Percentiles rank a stretch among this genome's conserved stretches.
Evolutionary conservation across 75 land plant genomes (phyloP).

Genomic region (Adiantum capillusveneris): DNA sequence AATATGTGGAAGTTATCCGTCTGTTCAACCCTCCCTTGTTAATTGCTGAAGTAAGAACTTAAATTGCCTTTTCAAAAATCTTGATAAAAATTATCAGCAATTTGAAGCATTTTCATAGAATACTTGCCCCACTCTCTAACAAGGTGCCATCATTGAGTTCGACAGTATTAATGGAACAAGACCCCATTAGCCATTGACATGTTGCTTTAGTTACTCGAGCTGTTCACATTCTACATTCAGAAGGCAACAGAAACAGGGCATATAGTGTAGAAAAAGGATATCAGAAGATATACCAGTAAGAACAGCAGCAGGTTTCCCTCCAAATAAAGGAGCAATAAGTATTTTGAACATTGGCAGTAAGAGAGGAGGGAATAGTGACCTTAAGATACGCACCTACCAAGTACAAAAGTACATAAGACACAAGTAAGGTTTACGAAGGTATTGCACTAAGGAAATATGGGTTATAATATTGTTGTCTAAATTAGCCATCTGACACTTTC

Average conservation of each 20-base stretch:
- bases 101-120: too few relatives aligned
- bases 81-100: too few relatives aligned
- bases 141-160: conserved; percentile 68
- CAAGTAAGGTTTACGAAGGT: too few relatives aligned
- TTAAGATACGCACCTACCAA: conserved; percentile 68
- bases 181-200: conserved; percentile 97
- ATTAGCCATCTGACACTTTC: too few relatives aligned
- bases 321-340: conserved; percentile 59
- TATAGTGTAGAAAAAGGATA: background rate
- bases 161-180: conserved; percentile 57
- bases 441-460: too few relatives aligned
- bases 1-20: too few relatives aligned
- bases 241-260: background rate
- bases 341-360: conserved; percentile 51
- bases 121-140: conserved; percentile 64
- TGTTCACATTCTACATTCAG: conserved; percentile 15
- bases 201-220: conserved; percentile 83
- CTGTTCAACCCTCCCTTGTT: too few relatives aligned
- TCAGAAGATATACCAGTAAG: conserved; percentile 55
- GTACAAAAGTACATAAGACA: background rate
- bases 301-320: conserved; percentile 67
- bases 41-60: too few relatives aligned
- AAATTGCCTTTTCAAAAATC: too few relatives aligned
- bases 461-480: too few relatives aligned
- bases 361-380: conserved; percentile 71